Evolutionary conservation across 306 rosid genomes (phyloP).

Genomic region (cucumber (Cucumis sativus)): DNA sequence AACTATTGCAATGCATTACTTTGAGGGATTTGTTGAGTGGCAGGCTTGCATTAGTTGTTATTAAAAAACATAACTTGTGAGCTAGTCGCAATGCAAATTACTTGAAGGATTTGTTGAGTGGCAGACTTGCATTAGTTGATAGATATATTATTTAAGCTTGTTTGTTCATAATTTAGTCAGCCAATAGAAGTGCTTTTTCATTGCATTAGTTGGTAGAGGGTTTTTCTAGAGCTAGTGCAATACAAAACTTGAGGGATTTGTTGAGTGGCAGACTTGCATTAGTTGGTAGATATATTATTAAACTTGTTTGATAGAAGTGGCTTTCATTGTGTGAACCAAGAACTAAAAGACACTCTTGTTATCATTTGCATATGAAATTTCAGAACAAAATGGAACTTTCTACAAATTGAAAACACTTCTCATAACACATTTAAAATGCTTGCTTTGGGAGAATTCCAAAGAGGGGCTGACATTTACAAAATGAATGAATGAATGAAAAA

Average conservation of each 20-base stretch:
- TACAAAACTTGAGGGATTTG: background rate
- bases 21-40: background rate
- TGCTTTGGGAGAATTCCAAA: too few species aligned
- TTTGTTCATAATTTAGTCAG: too few species aligned
- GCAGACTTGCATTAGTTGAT: background rate
- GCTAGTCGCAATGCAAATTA: background rate
- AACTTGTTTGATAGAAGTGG: background rate
- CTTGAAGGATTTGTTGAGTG: background rate
- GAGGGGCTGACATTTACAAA: conserved; percentile 6
- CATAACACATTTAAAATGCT: too few species aligned
- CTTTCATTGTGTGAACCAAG: background rate
- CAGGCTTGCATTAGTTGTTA: background rate
- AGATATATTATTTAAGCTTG: background rate
- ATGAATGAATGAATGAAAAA: background rate
- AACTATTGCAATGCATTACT: background rate
- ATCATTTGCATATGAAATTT: background rate
- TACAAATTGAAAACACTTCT: too few species aligned
- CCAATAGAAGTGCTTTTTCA: too few species aligned
- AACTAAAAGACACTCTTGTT: background rate
- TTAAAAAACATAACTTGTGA: too few species aligned
- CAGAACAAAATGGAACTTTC: background rate
- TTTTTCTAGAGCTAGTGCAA: too few species aligned
- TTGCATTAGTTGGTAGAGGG: too few species aligned
- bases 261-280: background rate
- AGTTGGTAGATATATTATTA: background rate